Evolutionary conservation across 768 basidiomycete species (phyloP), one percentile per base, ranked within the genome.

Genomic region (Suillus subluteus): DNA sequence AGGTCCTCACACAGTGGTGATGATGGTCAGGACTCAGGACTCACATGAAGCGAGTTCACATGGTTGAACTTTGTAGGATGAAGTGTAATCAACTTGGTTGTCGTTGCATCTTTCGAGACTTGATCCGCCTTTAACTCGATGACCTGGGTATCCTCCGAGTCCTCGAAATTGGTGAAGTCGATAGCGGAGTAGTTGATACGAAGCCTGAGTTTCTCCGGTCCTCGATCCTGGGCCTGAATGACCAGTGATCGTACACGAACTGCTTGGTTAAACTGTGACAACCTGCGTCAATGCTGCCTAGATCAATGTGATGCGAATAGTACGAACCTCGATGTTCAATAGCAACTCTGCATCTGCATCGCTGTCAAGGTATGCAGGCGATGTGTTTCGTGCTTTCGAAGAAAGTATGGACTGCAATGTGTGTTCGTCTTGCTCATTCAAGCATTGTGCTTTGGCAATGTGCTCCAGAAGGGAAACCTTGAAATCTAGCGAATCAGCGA

Each of bases 311-410:
- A 55, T 66, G 44, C 52, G 48, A 68, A 30, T 26, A 40, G 21
- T n/a, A 80, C 87, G 70, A 72, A 91, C 90, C n/a, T 84, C 81
- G 63, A 93, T 82, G 70, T 81, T 91, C 58, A 93, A 66, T 32
- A 93, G 78, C 8, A 93, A 81, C 74, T 93, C 88, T 69, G 89
- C 91, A 69, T 93, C 91, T 2, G 84, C 86, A 73, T 92, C 90
- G 71, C 89, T 91, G 67, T 85, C 79, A 64, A 92, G 81, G 75
- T 83, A 88, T 37, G 77, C 78, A 23, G 64, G 48, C 37, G 79
- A 71, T 2, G 79, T 81, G 75, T 90, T 90, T 63, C 72, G 76
- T 16, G 75, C 73, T 69, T 81, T 88, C 48, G 59, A 30, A 0
- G 72, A 68, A 18, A 91, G 68, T 65, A 92, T 83, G 30, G 82